Conservation (phyloP, 1,284 basidiomycete species). For the Golubevia sp. region DNA sequence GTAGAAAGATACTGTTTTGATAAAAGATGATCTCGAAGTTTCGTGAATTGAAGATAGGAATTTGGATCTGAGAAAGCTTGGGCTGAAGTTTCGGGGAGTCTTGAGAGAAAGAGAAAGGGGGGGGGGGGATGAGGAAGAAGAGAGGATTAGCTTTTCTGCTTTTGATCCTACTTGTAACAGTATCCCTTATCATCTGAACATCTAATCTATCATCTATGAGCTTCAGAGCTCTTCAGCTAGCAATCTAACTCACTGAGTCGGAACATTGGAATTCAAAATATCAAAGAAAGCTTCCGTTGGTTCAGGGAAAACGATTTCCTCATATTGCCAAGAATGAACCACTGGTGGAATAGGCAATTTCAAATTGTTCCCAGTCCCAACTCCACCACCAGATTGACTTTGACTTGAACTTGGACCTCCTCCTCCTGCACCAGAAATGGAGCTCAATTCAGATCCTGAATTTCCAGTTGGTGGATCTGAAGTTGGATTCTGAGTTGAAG, state of each 20-base stretch:
- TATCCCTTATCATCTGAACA: too few species aligned
- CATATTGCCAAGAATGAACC: conserved; percentile 94
- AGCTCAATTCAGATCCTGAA: too few species aligned
- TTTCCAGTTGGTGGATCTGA: too few species aligned
- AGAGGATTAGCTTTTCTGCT: conserved; percentile 61
- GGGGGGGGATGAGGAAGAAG: background rate
- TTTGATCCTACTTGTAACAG: conserved; percentile 65
- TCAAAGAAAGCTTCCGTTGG: conserved; percentile 87
- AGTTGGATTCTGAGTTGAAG: too few species aligned
- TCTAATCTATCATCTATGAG: conserved; percentile 64
- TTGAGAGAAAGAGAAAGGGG: background rate
- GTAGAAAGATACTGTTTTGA: background rate
- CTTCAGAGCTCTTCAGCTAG: conserved; percentile 46
- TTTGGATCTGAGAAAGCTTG: conserved; percentile 41
- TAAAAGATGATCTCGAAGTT: background rate
- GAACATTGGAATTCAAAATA: conserved; percentile 78
- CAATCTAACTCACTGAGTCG: conserved; percentile 71
- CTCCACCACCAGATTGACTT: too few species aligned
- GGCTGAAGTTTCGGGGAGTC: conserved; percentile 32
- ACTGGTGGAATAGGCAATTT: conserved; percentile 36
- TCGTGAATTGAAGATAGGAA: conserved; percentile 26
- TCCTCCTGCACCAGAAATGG: too few species aligned
- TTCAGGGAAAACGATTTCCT: conserved; percentile 95
- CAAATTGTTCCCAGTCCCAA: too few species aligned
- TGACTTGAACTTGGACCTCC: too few species aligned